A percentile compares a stretch with the other conserved stretches of the same genome.
Conservation (phyloP, 768 basidiomycete species). For the Xerocomellus amylosporus region DNA sequence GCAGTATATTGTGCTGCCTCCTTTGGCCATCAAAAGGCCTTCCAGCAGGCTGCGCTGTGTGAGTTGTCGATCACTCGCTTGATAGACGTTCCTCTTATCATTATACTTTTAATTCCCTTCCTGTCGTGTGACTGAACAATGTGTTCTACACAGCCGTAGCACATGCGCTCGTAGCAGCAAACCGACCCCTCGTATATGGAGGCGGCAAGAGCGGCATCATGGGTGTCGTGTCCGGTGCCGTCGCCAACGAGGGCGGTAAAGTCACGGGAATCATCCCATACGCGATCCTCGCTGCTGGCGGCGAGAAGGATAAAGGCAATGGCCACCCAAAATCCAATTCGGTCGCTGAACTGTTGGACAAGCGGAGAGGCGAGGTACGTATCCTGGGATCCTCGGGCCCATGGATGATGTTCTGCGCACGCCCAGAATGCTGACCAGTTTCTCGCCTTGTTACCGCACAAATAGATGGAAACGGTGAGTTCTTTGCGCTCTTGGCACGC, state of each 20-base stretch:
- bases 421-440: conserved; percentile 10
- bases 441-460: background rate
- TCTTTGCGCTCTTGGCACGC: background rate
- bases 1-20: conserved; percentile 87
- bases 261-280: conserved; percentile 78
- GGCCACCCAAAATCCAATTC: conserved; percentile 18
- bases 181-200: conserved; percentile 77
- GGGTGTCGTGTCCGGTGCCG: conserved; percentile 73
- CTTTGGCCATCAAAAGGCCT: conserved; percentile 58
- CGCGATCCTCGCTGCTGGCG: conserved; percentile 68
- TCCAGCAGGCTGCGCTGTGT: conserved; percentile 68
- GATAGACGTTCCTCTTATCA: background rate
- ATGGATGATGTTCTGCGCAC: background rate
- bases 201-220: conserved; percentile 84
- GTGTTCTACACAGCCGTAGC: conserved; percentile 56
- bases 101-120: background rate
- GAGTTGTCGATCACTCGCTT: conserved; percentile 31
- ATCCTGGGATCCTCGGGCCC: background rate
- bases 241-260: conserved; percentile 61
- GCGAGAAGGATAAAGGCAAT: conserved; percentile 52
- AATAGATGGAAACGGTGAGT: conserved; percentile 35
- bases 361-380: conserved; percentile 36
- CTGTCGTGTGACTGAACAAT: conserved; percentile 3
- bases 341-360: conserved; percentile 26
- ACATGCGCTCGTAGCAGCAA: conserved; percentile 57